Evolutionary conservation across 768 basidiomycete genomes (phyloP).

Genomic region (Cystofilobasidium capitatum): DNA sequence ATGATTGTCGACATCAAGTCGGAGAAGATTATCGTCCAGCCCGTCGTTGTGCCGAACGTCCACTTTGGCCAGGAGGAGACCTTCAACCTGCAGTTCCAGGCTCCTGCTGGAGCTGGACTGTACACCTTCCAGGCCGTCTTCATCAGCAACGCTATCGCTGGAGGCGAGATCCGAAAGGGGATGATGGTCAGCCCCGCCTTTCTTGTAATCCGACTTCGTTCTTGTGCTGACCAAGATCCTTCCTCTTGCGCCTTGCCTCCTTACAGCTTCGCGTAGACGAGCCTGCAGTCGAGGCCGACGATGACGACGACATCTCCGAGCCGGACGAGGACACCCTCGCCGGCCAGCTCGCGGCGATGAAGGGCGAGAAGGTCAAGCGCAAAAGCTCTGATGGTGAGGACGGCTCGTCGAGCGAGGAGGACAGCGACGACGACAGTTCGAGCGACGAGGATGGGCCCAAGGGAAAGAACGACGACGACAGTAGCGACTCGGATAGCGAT

Average conservation of each 20-base stretch:
- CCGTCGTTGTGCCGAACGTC: slow-evolving; percentile 47
- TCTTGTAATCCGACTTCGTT: background rate
- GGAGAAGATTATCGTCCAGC: slow-evolving; percentile 76
- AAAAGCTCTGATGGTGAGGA: slow-evolving; percentile 47
- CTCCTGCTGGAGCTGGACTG: slow-evolving; percentile 68
- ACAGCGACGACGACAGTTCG: slow-evolving; percentile 44
- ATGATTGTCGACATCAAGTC: slow-evolving; percentile 78
- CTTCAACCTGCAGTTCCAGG: slow-evolving; percentile 91
- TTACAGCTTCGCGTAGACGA: slow-evolving; percentile 78
- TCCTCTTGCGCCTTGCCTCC: background rate
- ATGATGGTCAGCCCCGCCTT: slow-evolving; percentile 52
- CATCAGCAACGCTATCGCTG: slow-evolving; percentile 79
- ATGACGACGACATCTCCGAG: slow-evolving; percentile 91
- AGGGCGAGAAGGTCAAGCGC: slow-evolving; percentile 77
- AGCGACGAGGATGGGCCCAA: slow-evolving; percentile 37
- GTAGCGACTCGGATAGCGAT: slow-evolving; percentile 24
- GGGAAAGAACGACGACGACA: slow-evolving; percentile 17
- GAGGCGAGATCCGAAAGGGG: slow-evolving; percentile 61
- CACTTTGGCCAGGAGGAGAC: slow-evolving; percentile 34
- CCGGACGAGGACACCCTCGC: slow-evolving; percentile 94
- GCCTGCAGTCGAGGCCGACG: slow-evolving; percentile 47
- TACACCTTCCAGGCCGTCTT: slow-evolving; percentile 84
- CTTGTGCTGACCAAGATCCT: slow-evolving; percentile 22
- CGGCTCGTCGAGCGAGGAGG: slow-evolving; percentile 50
- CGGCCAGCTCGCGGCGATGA: slow-evolving; percentile 96